phyloP scores from a whole-genome alignment of 2,329 filamentous ascomycete species.

The Mariannaea sp. region DNA sequence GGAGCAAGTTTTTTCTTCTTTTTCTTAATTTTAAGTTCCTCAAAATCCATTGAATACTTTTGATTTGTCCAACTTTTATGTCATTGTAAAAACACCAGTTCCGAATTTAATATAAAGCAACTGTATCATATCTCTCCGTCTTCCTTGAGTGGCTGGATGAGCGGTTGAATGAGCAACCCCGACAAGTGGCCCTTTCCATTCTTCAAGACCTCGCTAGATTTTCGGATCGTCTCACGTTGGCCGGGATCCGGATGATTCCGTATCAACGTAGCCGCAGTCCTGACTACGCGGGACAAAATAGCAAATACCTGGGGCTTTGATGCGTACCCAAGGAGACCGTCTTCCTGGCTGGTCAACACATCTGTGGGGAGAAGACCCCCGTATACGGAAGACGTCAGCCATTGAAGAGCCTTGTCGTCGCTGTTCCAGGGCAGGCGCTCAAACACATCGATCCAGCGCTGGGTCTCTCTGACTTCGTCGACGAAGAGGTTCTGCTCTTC shows the following conservation, averaged over 20 bases:
- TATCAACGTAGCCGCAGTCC: conserved; percentile 44
- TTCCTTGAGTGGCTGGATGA: conserved; percentile 7
- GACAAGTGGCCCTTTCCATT: conserved; percentile 34
- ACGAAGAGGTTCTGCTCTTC: conserved; percentile 96
- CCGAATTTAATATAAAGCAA: too few species aligned
- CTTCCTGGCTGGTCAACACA: conserved; percentile 45
- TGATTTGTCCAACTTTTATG: too few species aligned
- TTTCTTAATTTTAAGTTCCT: too few species aligned
- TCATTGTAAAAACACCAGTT: too few species aligned
- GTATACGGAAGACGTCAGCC: conserved; percentile 53
- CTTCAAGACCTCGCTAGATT: conserved; percentile 9
- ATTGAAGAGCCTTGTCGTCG: conserved; percentile 30
- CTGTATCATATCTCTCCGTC: conserved; percentile 5
- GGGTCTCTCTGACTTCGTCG: conserved; percentile 76
- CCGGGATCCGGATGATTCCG: conserved; percentile 22
- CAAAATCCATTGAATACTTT: too few species aligned
- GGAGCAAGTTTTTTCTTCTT: too few species aligned
- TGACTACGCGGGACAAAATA: conserved; percentile 57
- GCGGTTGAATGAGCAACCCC: conserved; percentile 25
- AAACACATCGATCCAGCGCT: conserved; percentile 67
- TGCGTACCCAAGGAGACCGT: conserved; percentile 75
- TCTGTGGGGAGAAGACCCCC: conserved; percentile 54
- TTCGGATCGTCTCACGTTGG: conserved; percentile 20
- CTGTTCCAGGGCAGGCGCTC: conserved; percentile 29
- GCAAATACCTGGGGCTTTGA: conserved; percentile 71